A percentile compares a stretch with the other conserved stretches of the same genome.
phyloP scores from a whole-genome alignment of 208 protist species.

The Leishmania lainsoni region DNA sequence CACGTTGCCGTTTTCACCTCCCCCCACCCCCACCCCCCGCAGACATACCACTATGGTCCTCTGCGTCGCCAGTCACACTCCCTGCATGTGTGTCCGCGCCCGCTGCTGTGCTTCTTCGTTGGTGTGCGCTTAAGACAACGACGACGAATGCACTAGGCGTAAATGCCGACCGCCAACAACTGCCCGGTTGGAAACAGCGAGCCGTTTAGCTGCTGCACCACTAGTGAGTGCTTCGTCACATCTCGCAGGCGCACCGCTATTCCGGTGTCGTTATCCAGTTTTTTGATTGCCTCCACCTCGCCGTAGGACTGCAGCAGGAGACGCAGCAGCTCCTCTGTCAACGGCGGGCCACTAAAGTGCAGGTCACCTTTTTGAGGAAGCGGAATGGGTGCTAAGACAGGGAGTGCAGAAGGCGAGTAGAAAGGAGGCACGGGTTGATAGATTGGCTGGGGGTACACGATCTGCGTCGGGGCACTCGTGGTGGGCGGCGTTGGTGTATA shows the following conservation, averaged over 20 bases:
- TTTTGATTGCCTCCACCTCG: conserved; percentile 49
- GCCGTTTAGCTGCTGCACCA: conserved; percentile 81
- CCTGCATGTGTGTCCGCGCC: neutral
- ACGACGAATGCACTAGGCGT: conserved; percentile 37
- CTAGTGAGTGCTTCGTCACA: conserved; percentile 45
- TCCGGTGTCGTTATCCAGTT: conserved; percentile 46
- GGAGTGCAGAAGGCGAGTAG: conserved; percentile 30
- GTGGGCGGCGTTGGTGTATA: conserved; percentile 44
- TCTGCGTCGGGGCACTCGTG: conserved; percentile 35
- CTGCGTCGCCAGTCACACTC: neutral
- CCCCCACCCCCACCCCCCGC: no score
- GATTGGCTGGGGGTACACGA: conserved; percentile 49
- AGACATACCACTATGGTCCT: neutral
- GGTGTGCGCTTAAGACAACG: neutral
- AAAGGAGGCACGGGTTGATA: conserved; percentile 32
- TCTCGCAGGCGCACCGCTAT: conserved; percentile 70
- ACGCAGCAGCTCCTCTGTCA: conserved; percentile 62
- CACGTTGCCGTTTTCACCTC: neutral
- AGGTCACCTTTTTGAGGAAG: conserved; percentile 77
- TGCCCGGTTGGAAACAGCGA: conserved; percentile 77
- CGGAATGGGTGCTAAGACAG: conserved; percentile 31
- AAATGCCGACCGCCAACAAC: conserved; percentile 64
- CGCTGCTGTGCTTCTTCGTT: neutral
- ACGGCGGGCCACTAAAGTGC: conserved; percentile 54
- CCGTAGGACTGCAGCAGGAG: conserved; percentile 75